Conservation (phyloP, 139 green algal species). For the Chlorella vulgaris region DNA sequence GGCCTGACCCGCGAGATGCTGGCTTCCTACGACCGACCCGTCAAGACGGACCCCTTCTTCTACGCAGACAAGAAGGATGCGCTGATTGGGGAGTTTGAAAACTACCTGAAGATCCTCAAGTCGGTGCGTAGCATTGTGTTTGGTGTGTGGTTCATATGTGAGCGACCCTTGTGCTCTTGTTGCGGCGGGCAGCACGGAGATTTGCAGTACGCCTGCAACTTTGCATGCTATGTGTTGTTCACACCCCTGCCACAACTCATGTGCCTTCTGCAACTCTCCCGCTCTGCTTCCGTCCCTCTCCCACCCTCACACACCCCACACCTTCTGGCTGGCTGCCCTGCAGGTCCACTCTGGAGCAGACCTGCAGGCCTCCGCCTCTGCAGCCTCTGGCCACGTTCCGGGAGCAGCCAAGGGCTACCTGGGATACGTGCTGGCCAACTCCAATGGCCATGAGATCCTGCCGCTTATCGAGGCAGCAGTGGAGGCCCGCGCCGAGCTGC, state of each 20-base stretch:
- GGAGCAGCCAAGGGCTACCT: constrained; percentile 75
- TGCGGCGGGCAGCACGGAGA: not conserved
- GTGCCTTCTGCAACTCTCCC: too few species aligned
- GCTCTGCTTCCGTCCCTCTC: too few species aligned
- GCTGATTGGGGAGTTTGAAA: constrained; percentile 90
- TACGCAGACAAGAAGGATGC: constrained; percentile 83
- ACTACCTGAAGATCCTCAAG: constrained; percentile 97
- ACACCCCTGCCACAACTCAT: too few species aligned
- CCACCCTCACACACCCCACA: not conserved
- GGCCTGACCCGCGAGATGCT: constrained; percentile 90
- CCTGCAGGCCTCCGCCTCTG: constrained; percentile 68
- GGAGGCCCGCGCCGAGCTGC: constrained; percentile 89
- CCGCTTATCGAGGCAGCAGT: constrained; percentile 89
- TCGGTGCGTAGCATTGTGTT: too few species aligned
- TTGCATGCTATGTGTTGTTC: too few species aligned
- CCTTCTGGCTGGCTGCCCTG: not conserved
- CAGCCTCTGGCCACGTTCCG: constrained; percentile 58
- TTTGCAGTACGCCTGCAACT: too few species aligned
- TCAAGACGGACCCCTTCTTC: constrained; percentile 84
- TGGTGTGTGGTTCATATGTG: too few species aligned
- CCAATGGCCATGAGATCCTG: constrained; percentile 68
- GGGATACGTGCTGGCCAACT: constrained; percentile 81
- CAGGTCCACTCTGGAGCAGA: constrained; percentile 78
- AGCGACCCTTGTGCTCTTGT: too few species aligned
- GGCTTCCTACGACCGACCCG: constrained; percentile 91